Conservation (phyloP, 371 early-diverging fungal genomes). For the Parasitella parasitica region DNA sequence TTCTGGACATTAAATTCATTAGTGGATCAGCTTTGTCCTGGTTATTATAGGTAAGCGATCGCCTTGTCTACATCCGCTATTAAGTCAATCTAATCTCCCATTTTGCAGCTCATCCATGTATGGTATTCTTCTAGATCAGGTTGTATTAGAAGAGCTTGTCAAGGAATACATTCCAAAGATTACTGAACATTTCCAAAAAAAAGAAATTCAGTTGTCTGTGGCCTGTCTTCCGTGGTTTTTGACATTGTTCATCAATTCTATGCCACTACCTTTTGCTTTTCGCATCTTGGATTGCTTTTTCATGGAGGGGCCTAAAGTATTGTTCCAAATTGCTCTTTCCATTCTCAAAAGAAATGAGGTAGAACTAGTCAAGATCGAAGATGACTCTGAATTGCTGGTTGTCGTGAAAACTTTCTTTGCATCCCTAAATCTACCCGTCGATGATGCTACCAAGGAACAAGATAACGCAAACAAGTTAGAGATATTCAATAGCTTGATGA, state of each 20-base stretch:
- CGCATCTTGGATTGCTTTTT: constrained; percentile 93
- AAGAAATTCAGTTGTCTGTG: constrained; percentile 92
- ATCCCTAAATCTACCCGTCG: constrained; percentile 64
- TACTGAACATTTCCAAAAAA: constrained; percentile 72
- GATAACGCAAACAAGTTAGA: constrained; percentile 58
- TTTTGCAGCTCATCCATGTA: constrained; percentile 89
- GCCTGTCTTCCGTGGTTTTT: constrained; percentile 96
- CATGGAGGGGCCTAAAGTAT: constrained; percentile 88
- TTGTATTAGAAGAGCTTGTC: constrained; percentile 89
- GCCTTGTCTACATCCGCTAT: constrained; percentile 8
- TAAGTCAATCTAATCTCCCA: too few species aligned
- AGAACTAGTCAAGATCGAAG: constrained; percentile 72
- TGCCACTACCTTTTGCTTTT: constrained; percentile 87
- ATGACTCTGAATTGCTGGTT: constrained; percentile 90
- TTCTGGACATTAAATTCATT: constrained; percentile 91
- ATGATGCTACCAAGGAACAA: constrained; percentile 46
- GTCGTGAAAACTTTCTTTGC: constrained; percentile 75
- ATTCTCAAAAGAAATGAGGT: constrained; percentile 91
- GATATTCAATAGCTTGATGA: constrained; percentile 87
- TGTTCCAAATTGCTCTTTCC: constrained; percentile 91
- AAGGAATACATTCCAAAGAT: constrained; percentile 74
- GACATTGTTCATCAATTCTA: constrained; percentile 89
- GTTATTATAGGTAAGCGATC: constrained; percentile 78
- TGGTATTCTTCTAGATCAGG: constrained; percentile 94
- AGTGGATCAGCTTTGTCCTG: constrained; percentile 88